Evolutionary conservation across 139 green algal species (phyloP).

Genomic region (Desmodesmus armatus): DNA sequence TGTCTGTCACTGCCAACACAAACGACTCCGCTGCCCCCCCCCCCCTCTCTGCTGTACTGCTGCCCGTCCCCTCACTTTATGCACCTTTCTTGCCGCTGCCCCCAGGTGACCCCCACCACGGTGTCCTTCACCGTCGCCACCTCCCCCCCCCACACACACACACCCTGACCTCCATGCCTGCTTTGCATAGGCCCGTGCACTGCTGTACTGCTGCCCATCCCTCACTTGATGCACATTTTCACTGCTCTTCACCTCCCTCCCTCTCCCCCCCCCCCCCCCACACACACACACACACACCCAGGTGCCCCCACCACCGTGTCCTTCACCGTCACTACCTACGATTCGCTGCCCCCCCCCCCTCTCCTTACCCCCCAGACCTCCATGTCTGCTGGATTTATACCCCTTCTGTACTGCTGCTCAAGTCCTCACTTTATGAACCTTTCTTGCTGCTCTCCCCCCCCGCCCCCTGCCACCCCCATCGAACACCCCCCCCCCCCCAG

Average conservation of each 20-base stretch:
- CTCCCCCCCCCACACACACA: too few relatives aligned
- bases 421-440: not conserved
- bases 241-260: not conserved
- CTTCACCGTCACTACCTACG: constrained; percentile 4
- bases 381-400: too few relatives aligned
- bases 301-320: not conserved
- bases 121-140: constrained; percentile 31
- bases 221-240: not conserved
- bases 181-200: too few relatives aligned
- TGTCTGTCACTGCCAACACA: too few relatives aligned
- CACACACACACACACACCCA: not conserved
- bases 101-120: not conserved
- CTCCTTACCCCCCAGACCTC: too few relatives aligned
- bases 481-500: not conserved
- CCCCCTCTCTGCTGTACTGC: not conserved
- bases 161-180: too few relatives aligned
- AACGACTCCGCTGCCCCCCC: too few relatives aligned
- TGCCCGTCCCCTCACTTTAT: not conserved
- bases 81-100: not conserved
- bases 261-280: too few relatives aligned
- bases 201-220: not conserved
- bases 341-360: not conserved
- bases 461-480: too few relatives aligned
- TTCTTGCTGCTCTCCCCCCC: not conserved
- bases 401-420: not conserved